A percentile compares a stretch with the other conserved stretches of the same genome.
phyloP scores from a whole-genome alignment of 2,329 filamentous ascomycete species.

The Geoglossum cookeanum region DNA sequence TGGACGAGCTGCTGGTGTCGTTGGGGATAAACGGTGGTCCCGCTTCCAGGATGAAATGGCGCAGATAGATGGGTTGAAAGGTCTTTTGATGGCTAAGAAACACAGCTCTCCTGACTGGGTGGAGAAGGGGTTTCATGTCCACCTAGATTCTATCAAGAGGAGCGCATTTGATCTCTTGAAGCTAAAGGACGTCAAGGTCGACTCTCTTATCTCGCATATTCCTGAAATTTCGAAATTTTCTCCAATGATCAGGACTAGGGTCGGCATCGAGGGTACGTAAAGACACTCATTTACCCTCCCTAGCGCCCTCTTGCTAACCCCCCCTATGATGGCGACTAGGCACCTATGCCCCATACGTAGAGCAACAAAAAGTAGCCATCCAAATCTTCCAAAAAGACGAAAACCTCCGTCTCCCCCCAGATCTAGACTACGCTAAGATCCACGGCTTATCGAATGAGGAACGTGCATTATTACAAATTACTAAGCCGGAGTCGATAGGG shows the following conservation, averaged over 20 bases:
- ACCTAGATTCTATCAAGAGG: slow-evolving; percentile 45
- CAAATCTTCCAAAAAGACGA: slow-evolving; percentile 59
- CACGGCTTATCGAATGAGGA: slow-evolving; percentile 65
- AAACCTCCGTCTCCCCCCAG: slow-evolving; percentile 45
- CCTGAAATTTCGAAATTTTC: slow-evolving; percentile 37
- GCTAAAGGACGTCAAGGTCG: slow-evolving; percentile 38
- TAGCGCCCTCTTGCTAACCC: background rate
- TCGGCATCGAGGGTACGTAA: slow-evolving; percentile 52
- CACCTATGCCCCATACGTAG: slow-evolving; percentile 71
- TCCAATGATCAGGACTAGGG: slow-evolving; percentile 42
- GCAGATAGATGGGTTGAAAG: slow-evolving; percentile 48
- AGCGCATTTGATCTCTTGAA: slow-evolving; percentile 66
- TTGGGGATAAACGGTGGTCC: slow-evolving; percentile 62
- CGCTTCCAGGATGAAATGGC: slow-evolving; percentile 44
- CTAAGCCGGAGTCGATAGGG: slow-evolving; percentile 66
- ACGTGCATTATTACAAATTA: slow-evolving; percentile 46
- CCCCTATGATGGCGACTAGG: background rate
- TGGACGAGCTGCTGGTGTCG: slow-evolving; percentile 57
- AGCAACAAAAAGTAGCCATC: slow-evolving; percentile 47
- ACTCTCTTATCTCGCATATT: slow-evolving; percentile 37
- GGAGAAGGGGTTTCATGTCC: slow-evolving; percentile 47
- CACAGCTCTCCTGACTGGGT: slow-evolving; percentile 48
- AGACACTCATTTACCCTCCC: background rate
- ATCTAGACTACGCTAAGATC: slow-evolving; percentile 59
- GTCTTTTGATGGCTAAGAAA: slow-evolving; percentile 36